Evolutionary conservation across 2,329 filamentous ascomycete genomes (phyloP).

Genomic region (Salinomyces thailandicus): DNA sequence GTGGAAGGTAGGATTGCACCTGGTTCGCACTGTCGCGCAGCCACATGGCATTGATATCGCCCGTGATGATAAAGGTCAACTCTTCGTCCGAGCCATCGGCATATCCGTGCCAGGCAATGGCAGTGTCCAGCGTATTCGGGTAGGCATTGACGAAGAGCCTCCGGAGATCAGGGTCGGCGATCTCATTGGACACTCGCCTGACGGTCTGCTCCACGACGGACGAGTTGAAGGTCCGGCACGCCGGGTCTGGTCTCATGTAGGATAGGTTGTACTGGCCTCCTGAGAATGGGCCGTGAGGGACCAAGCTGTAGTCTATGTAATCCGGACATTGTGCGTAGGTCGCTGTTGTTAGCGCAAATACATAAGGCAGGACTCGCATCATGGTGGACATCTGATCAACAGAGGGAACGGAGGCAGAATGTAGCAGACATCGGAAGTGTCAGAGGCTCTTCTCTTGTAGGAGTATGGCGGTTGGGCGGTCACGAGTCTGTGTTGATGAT

Average conservation of each 20-base stretch:
- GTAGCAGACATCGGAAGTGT: no score
- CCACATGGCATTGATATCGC: conserved; percentile 50
- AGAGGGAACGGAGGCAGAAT: background rate
- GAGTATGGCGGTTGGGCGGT: no score
- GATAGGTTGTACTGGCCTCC: conserved; percentile 36
- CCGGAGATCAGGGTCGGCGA: conserved; percentile 50
- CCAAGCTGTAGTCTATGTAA: conserved; percentile 32
- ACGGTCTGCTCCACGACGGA: conserved; percentile 33
- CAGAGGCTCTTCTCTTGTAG: no score
- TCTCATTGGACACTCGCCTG: conserved; percentile 20
- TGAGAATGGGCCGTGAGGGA: conserved; percentile 34
- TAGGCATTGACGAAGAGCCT: conserved; percentile 62
- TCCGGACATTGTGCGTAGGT: conserved; percentile 28
- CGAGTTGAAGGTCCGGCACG: conserved; percentile 39
- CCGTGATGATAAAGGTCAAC: conserved; percentile 49
- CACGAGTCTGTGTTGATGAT: no score
- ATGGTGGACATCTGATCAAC: conserved; percentile 6
- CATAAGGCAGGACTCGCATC: no score
- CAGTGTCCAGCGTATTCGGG: conserved; percentile 66
- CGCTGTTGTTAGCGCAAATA: background rate
- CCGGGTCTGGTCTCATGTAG: conserved; percentile 33
- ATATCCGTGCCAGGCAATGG: conserved; percentile 36
- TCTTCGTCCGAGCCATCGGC: conserved; percentile 51
- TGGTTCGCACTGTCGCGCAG: conserved; percentile 52
- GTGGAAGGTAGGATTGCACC: conserved; percentile 56